phyloP scores from a whole-genome alignment of 2,329 filamentous ascomycete genomes.

The Amauroascus verrucosus region DNA sequence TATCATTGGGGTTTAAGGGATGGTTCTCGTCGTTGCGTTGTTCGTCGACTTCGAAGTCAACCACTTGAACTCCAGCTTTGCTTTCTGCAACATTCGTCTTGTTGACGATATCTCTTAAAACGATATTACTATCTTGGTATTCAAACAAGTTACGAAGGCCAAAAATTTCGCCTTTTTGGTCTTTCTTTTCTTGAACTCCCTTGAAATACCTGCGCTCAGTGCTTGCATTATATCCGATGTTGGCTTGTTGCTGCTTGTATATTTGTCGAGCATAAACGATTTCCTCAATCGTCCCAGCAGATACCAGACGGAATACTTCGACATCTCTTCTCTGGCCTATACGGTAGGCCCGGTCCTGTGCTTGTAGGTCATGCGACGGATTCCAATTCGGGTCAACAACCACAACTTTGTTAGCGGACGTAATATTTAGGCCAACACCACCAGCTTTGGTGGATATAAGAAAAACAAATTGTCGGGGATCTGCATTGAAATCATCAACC shows the following conservation, averaged over 20 bases:
- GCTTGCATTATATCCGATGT: constrained; percentile 90
- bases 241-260: constrained; percentile 98
- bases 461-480: constrained; percentile 83
- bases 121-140: constrained; percentile 65
- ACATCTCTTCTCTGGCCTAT: constrained; percentile 90
- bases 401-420: constrained; percentile 94
- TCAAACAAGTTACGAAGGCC: constrained; percentile 78
- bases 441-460: constrained; percentile 90
- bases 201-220: constrained; percentile 90
- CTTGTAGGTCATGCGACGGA: constrained; percentile 84
- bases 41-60: constrained; percentile 62
- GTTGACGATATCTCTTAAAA: constrained; percentile 92
- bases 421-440: constrained; percentile 91
- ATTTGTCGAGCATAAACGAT: constrained; percentile 95
- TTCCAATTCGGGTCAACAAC: constrained; percentile 98
- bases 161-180: constrained; percentile 87
- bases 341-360: constrained; percentile 89
- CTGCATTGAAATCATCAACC: constrained; percentile 85
- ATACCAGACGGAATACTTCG: constrained; percentile 87
- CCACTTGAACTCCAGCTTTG: constrained; percentile 68
- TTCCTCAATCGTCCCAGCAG: constrained; percentile 87
- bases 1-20: constrained; percentile 20
- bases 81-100: constrained; percentile 96
- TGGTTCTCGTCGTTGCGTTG: constrained; percentile 46
- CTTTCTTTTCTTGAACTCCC: constrained; percentile 74